Evolutionary conservation across 2,329 filamentous ascomycete species (phyloP).

Genomic region (Fusarium coffeatum): DNA sequence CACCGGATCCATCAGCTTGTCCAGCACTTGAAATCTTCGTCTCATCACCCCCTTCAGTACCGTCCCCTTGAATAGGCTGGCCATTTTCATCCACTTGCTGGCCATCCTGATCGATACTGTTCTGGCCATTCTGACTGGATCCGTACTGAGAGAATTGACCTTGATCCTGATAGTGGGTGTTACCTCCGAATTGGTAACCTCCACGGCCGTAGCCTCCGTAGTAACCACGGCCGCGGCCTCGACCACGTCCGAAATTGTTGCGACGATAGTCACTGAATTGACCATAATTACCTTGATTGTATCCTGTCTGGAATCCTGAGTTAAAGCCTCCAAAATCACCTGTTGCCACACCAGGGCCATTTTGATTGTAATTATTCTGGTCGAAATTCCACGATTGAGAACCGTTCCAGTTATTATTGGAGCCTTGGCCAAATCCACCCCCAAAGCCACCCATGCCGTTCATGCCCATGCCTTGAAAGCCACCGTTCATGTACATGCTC

Average conservation of each 20-base stretch:
- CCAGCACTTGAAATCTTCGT: constrained; percentile 34
- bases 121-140: constrained; percentile 40
- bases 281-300: constrained; percentile 87
- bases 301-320: constrained; percentile 81
- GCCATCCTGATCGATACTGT: constrained; percentile 40
- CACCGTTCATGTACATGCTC: constrained; percentile 82
- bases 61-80: constrained; percentile 48
- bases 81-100: constrained; percentile 55
- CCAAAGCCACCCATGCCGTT: constrained; percentile 81
- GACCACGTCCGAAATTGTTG: constrained; percentile 73
- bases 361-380: constrained; percentile 92
- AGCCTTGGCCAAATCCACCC: constrained; percentile 69
- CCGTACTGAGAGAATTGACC: constrained; percentile 48
- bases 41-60: constrained; percentile 26
- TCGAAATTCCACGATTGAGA: constrained; percentile 85
- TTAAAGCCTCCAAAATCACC: constrained; percentile 85
- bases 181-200: constrained; percentile 60
- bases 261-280: constrained; percentile 83
- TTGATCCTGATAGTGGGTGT: constrained; percentile 53
- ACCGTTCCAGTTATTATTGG: constrained; percentile 84
- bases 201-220: constrained; percentile 68
- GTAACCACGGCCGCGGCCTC: constrained; percentile 74
- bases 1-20: constrained; percentile 43
- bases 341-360: constrained; percentile 82
- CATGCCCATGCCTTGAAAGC: constrained; percentile 82